Conservation (phyloP, 2,329 filamentous ascomycete genomes). For the Penicillium sp. region DNA sequence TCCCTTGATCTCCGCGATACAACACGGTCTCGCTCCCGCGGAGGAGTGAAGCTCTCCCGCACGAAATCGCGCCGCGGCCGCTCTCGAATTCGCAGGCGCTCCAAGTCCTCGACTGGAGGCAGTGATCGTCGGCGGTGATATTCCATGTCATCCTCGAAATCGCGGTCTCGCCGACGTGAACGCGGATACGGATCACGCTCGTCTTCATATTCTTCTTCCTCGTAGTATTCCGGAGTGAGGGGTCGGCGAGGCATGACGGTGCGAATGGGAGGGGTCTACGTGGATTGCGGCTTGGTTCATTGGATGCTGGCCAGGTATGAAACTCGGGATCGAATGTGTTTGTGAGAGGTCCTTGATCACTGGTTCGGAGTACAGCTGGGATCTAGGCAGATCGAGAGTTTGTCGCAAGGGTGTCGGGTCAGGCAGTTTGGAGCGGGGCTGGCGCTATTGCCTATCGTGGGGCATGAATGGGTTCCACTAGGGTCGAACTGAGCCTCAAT, state of each 20-base stretch:
- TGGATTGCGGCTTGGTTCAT: too few species aligned
- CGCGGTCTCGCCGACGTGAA: slow-evolving; percentile 23
- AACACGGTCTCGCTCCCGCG: slow-evolving; percentile 27
- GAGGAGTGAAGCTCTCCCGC: slow-evolving; percentile 30
- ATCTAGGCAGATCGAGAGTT: neutral
- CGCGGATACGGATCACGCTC: slow-evolving; percentile 23
- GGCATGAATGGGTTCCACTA: neutral
- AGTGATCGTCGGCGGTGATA: slow-evolving; percentile 28
- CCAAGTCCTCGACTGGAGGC: slow-evolving; percentile 42
- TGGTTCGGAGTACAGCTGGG: neutral
- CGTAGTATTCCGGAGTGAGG: slow-evolving; percentile 27
- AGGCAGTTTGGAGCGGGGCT: neutral
- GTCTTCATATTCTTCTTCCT: slow-evolving; percentile 26
- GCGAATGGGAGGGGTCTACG: neutral
- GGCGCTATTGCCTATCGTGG: neutral
- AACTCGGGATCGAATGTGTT: too few species aligned
- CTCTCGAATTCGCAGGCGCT: slow-evolving; percentile 39
- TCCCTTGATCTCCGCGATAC: slow-evolving; percentile 26
- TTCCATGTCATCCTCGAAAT: slow-evolving; percentile 27
- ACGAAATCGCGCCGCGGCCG: slow-evolving; percentile 32
- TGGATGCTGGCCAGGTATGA: too few species aligned
- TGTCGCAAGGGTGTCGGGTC: neutral
- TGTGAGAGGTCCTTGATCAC: too few species aligned
- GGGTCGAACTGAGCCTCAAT: too few species aligned
- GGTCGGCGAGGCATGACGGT: slow-evolving; percentile 30